Base-by-base conservation (phyloP, 2,329 filamentous ascomycete species). In the Aureobasidium sp. region DNA sequence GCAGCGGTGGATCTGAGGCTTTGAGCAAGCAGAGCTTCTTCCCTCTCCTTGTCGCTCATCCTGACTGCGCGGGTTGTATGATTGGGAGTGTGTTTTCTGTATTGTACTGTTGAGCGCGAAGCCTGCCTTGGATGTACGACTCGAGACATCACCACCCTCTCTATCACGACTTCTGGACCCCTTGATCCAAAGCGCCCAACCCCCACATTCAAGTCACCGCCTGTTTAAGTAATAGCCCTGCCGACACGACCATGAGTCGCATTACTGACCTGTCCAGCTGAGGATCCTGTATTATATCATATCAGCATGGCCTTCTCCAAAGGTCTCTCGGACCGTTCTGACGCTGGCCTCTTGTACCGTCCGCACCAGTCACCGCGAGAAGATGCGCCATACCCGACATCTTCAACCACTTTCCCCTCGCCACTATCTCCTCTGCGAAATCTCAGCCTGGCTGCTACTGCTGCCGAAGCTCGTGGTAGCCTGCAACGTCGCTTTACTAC, bases 401-500 rank as follows among this genome's bases (percentile, higher is more conserved):
- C 44, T 14, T 6, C 24, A n/a, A 51, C 48, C 14, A 81, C 83
- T 61, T 81, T 89, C 70, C 83, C 84, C 64, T 85, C 86, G 64
- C 84, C 87, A 8, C 58, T 68, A 32, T 66, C 71, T 24, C 65
- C 80, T 82, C 61, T 63, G 24, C 55, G 66, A 17, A 66, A 65
- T 53, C 62, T 62, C 45, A 66, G 67, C 54, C 73, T 44, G 60
- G 76, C 79, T 59, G 71, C 75, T 54, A 69, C 75, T 57, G 68
- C 79, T 59, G 79, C 81, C 69, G 88, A 95, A 66, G 79, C 80
- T 60, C 84, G 90, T 70, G 81, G 82, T 58, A 84, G 83, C 62
- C 77, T 97, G 67, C 88, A 90, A 71, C 85, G 91, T 65, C 86
- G 91, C 66, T 97, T 97, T 73, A 97, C 91, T 59, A 93, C 90